phyloP scores from a whole-genome alignment of 2,329 filamentous ascomycete species.

The Geosmithia putterillii region DNA sequence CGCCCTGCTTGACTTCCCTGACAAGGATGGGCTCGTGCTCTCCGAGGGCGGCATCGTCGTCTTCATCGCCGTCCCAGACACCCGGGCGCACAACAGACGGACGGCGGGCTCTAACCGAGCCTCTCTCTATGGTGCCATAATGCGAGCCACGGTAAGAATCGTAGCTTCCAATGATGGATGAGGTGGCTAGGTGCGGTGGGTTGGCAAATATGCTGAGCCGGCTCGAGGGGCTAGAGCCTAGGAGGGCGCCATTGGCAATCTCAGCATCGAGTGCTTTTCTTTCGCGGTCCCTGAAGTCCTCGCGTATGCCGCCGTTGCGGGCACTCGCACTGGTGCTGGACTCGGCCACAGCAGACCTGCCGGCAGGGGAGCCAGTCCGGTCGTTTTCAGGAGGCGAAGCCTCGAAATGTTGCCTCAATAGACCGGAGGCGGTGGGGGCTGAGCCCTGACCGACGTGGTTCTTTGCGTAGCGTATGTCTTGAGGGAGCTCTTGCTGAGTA shows the following conservation, averaged over 20 bases:
- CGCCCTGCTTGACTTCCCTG: slow-evolving; percentile 79
- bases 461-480: slow-evolving; percentile 27
- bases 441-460: slow-evolving; percentile 23
- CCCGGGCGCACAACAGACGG: slow-evolving; percentile 28
- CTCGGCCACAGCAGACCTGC: slow-evolving; percentile 6
- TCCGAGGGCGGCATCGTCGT: slow-evolving; percentile 29
- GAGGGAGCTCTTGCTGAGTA: slow-evolving; percentile 11
- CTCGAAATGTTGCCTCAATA: slow-evolving; percentile 41
- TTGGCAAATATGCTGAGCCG: slow-evolving; percentile 39
- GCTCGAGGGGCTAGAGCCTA: slow-evolving; percentile 13
- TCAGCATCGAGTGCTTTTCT: slow-evolving; percentile 33
- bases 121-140: slow-evolving; percentile 39
- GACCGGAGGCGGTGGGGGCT: slow-evolving; percentile 22
- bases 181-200: slow-evolving; percentile 50
- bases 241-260: slow-evolving; percentile 17
- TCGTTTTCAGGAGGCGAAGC: slow-evolving; percentile 16
- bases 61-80: slow-evolving; percentile 10
- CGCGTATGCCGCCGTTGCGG: slow-evolving; percentile 2
- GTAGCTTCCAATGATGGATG: slow-evolving; percentile 63
- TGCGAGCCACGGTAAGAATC: slow-evolving; percentile 32
- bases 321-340: slow-evolving; percentile 5
- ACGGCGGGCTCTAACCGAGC: slow-evolving; percentile 20
- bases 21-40: slow-evolving; percentile 70
- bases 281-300: slow-evolving; percentile 31
- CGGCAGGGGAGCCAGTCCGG: neutral